These are phyloP conservation scores for Penicillium sp. DNA, from an alignment of 2,329 filamentous ascomycete genomes.

Conservation along the genomic window DNA sequence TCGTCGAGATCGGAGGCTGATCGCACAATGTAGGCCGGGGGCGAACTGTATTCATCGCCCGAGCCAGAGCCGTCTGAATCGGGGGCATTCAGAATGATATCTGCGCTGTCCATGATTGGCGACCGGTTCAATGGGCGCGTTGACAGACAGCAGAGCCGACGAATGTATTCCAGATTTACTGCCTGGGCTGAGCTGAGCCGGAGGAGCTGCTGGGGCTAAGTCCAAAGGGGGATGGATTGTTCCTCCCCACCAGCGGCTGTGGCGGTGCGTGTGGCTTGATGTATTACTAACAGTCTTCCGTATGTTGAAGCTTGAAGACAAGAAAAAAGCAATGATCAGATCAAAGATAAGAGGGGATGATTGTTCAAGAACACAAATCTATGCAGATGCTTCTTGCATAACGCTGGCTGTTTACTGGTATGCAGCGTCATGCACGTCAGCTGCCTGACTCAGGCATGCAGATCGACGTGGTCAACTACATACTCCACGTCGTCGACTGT, in stretches of 20 bases:
- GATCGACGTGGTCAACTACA: no score
- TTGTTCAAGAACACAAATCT: background rate
- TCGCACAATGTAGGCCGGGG: constrained; percentile 31
- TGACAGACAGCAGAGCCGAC: background rate
- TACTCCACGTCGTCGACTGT: no score
- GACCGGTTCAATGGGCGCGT: background rate
- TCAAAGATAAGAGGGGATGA: no score
- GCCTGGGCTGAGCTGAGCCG: background rate
- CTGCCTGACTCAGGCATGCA: background rate
- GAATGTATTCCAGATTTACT: background rate
- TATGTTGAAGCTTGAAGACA: no score
- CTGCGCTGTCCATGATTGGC: constrained; percentile 41
- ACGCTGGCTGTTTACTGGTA: background rate
- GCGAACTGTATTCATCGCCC: constrained; percentile 35
- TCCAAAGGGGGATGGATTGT: background rate
- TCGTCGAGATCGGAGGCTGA: constrained; percentile 28
- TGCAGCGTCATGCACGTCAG: background rate
- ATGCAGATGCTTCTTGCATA: background rate
- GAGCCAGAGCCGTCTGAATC: constrained; percentile 42
- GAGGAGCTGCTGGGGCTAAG: background rate
- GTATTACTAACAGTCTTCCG: no score
- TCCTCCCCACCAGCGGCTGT: background rate
- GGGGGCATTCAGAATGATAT: constrained; percentile 29
- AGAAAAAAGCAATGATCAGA: no score
- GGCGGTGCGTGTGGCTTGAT: constrained; percentile 7